These are phyloP conservation scores for Penicillium psychrosexuale DNA, from an alignment of 2,329 filamentous ascomycete species.

Conservation along the genomic window DNA sequence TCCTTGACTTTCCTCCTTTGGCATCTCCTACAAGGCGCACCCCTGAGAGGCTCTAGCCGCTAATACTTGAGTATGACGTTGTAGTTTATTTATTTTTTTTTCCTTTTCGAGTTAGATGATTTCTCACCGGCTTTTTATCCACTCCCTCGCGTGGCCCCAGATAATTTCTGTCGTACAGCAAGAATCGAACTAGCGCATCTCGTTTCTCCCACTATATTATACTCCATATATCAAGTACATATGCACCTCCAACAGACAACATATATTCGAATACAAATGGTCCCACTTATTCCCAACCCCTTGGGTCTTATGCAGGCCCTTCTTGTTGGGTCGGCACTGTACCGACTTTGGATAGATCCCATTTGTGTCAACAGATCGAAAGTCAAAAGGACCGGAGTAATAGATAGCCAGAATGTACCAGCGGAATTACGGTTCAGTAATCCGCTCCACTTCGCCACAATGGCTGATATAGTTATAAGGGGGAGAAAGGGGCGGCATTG, in stretches of 20 bases:
- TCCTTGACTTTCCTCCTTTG: constrained; percentile 7
- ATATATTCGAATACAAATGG: constrained; percentile 16
- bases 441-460: not conserved
- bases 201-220: not conserved
- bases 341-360: constrained; percentile 22
- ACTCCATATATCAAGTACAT: not conserved
- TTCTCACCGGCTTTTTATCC: constrained; percentile 23
- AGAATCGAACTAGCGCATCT: constrained; percentile 11
- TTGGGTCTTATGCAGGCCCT: constrained; percentile 21
- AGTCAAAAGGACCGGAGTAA: not conserved
- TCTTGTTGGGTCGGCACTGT: constrained; percentile 25
- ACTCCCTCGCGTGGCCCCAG: constrained; percentile 21
- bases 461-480: not conserved
- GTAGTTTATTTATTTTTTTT: not conserved
- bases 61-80: constrained; percentile 8
- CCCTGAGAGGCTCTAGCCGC: constrained; percentile 11
- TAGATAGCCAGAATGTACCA: not conserved
- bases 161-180: constrained; percentile 17
- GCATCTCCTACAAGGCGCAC: not conserved
- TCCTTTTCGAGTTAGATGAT: not conserved
- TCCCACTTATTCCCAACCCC: constrained; percentile 23
- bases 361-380: not conserved
- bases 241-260: not conserved
- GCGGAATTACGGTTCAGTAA: not conserved
- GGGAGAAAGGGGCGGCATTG: constrained; percentile 5